Evolutionary conservation across 1,284 basidiomycete genomes (phyloP), one percentile per base, ranked within the genome.

Genomic region (Ceraceosorus guamensis): DNA sequence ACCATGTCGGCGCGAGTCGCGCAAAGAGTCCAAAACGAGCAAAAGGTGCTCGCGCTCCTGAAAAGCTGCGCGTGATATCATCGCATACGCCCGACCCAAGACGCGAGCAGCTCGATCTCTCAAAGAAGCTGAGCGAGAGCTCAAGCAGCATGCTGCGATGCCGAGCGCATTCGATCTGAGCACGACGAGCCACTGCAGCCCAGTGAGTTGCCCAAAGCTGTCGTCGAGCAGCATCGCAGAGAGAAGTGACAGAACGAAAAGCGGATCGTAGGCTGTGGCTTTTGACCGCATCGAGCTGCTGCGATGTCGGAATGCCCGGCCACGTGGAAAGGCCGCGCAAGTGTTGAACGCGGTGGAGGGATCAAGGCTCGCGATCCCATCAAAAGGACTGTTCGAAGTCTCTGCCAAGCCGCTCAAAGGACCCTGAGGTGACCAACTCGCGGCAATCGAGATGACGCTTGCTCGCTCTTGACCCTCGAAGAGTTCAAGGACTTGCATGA

Each of bases 121-220:
- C 39, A 88, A 78, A 13, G 78, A 77, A 0, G 68, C 75, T 65
- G 87, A 83, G 56, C 83, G 83, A 1, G 87, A 84, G 0, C 89
- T 87, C 50, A 95, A 75, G 0, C 83, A 82, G 39, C 86, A 83
- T 18, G 95, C 81, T 1, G 87, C 80, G 37, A 96, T 68, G 39
- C 88, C 84, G 10, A 88, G 80, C 4, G 86, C 80, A 65, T 93
- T 92, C 16, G 86, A 88, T 57, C 89, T 79, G 71, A 91, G 85
- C 6, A 96, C 75, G 66, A 89, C 85, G 10, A 95, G 85, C 90
- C 90, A 95, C 34, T 82, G 83, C 57, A 87, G 78, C 0, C 85
- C 83, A 0, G 84, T 83, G 0, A 83, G 73, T 48, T 79, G 79
- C n/a, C n/a, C n/a, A n/a, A n/a, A n/a, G n/a, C n/a, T n/a, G n/a